Evolutionary conservation across 129 eudicot species (phyloP).

Genomic region (Flaveria linearis): DNA sequence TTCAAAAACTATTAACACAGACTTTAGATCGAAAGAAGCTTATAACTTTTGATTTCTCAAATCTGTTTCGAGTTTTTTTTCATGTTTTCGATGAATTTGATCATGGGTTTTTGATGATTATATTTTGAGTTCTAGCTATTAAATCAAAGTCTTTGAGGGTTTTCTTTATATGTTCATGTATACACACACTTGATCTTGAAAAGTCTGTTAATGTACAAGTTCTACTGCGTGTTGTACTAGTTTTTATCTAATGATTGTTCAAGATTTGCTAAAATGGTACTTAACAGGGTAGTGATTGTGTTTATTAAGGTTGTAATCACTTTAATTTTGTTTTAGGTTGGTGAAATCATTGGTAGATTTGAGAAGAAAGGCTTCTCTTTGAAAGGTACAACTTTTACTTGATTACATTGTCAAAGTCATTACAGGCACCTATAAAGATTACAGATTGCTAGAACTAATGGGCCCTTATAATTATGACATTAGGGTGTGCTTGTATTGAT

Average conservation of each 20-base stretch:
- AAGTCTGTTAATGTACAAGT: constrained; percentile 1
- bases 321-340: constrained; percentile 59
- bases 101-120: not conserved
- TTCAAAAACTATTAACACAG: not conserved
- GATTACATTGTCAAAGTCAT: constrained; percentile 8
- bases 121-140: not conserved
- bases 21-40: not conserved
- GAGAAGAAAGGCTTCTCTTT: constrained; percentile 96
- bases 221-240: constrained; percentile 10
- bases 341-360: constrained; percentile 92
- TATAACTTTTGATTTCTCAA: too few species aligned
- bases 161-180: not conserved
- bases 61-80: not conserved
- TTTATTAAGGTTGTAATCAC: constrained; percentile 18
- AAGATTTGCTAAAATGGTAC: not conserved
- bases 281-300: not conserved
- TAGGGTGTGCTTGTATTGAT: constrained; percentile 18
- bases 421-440: not conserved
- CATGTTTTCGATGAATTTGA: not conserved
- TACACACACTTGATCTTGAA: not conserved
- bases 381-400: constrained; percentile 60
- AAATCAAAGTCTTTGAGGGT: not conserved
- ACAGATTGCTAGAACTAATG: constrained; percentile 17
- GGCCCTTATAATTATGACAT: constrained; percentile 25
- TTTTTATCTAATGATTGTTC: not conserved